phyloP scores from a whole-genome alignment of 106 monocot genomes.

The Xerophyta viscosa region DNA sequence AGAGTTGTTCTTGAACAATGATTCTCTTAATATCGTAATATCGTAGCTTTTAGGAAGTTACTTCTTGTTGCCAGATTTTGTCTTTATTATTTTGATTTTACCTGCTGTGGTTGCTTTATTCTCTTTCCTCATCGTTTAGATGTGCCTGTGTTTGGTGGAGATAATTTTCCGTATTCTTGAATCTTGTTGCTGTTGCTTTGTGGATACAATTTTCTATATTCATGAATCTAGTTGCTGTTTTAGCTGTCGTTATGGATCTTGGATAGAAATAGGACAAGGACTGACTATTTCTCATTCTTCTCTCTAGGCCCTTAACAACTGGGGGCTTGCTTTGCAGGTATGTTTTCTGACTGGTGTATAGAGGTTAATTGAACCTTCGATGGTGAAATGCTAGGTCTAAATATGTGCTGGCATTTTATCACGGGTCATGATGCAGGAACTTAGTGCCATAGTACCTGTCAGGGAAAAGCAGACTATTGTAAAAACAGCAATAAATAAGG shows the following conservation, averaged over 20 bases:
- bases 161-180: neutral
- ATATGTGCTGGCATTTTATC: neutral
- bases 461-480: conserved; percentile 90
- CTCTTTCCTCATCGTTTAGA: too few relatives aligned
- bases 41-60: too few relatives aligned
- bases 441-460: conserved; percentile 94
- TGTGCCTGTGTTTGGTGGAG: neutral
- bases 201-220: neutral
- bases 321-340: conserved; percentile 99
- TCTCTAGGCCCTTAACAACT: conserved; percentile 89
- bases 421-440: conserved; percentile 68
- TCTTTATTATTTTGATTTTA: too few relatives aligned
- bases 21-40: too few relatives aligned
- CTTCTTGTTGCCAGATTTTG: too few relatives aligned
- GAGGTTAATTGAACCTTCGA: neutral
- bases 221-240: neutral
- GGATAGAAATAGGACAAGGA: neutral
- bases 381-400: neutral
- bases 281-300: conserved; percentile 18
- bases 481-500: conserved; percentile 94
- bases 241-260: neutral
- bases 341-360: neutral
- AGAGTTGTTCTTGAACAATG: too few relatives aligned
- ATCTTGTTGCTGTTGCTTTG: neutral
- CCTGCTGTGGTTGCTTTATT: too few relatives aligned